Evolutionary conservation across 225 moss, liverwort and hornwort genomes (phyloP).

Genomic region (Thuidium tamariscinum): DNA sequence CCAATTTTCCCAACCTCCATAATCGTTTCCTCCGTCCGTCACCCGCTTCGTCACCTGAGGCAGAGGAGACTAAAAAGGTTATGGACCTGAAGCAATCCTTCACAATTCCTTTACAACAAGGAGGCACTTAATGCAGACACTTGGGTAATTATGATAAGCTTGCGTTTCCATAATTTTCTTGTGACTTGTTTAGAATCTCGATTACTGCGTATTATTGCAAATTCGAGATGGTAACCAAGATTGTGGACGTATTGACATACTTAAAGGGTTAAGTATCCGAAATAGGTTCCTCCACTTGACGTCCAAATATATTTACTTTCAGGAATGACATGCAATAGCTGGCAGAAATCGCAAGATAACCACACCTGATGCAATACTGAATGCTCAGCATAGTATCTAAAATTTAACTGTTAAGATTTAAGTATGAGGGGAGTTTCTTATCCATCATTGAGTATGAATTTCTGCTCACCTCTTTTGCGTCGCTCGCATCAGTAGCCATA

Average conservation of each 20-base stretch:
- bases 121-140: not conserved
- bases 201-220: not conserved
- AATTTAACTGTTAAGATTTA: not conserved
- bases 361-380: not conserved
- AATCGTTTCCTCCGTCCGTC: conserved; percentile 36
- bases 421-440: not conserved
- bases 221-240: not conserved
- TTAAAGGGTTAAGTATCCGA: not conserved
- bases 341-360: not conserved
- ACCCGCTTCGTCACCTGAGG: conserved; percentile 44
- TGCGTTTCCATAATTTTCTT: too few species aligned
- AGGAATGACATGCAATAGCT: not conserved
- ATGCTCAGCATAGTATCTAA: not conserved
- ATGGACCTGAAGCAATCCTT: not conserved
- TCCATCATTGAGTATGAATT: not conserved
- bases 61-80: not conserved
- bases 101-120: not conserved
- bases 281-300: not conserved
- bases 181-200: not conserved
- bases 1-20: conserved; percentile 43
- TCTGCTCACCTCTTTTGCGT: conserved; percentile 18
- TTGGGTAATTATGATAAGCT: not conserved
- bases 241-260: not conserved
- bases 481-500: conserved; percentile 7
- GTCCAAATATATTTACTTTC: not conserved